Evolutionary conservation across 2,329 filamentous ascomycete species (phyloP), one percentile per base, ranked within the genome.

Genomic region (Exophiala sideris): DNA sequence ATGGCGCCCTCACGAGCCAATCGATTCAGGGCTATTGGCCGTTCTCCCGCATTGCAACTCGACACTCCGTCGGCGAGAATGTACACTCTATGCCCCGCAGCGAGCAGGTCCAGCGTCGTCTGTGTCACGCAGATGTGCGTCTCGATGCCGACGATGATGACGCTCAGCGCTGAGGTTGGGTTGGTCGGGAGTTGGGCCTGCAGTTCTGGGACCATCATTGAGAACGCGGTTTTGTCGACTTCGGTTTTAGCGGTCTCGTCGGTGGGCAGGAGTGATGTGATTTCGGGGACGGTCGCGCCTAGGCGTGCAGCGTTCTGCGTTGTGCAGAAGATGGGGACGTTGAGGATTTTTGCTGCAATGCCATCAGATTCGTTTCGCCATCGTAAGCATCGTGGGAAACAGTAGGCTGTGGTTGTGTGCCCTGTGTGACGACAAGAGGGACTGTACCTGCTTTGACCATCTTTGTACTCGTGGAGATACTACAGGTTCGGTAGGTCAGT

Each of bases 111-210:
- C 39, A 96, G 78, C 12, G 89, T 84, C 39, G 92, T 96, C 78
- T 97, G 92, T 57, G 89, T 91, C 29, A 97, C 85, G 76, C 92
- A 97, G 68, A 97, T 94, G 73, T 97, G 92, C 38, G 84, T 83
- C 73, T 97, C 92, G 68, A 97, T 96, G 35, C 92, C 92, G 12
- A 96, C 86, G 59, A 97, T 83, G 51, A 89, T 86, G 49, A 90
- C 80, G 64, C 86, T 80, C 18, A 81, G 73, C 1, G 64, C 33
- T 58, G 72, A 68, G 57, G 71, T 3, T 3, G 34, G 24, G 21
- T 38, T 39, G 65, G n/a, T 60, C 50, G 46, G 29, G 4, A 59
- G 44, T 39, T 57, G 57, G 20, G 29, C 33, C 29, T 57, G 45
- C 54, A 96, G 75, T 36, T 85, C 78, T 0, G 89, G 87, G 1